Evolutionary conservation across 2,329 filamentous ascomycete genomes (phyloP).

Genomic region (Sclerotinia sclerotiorum): DNA sequence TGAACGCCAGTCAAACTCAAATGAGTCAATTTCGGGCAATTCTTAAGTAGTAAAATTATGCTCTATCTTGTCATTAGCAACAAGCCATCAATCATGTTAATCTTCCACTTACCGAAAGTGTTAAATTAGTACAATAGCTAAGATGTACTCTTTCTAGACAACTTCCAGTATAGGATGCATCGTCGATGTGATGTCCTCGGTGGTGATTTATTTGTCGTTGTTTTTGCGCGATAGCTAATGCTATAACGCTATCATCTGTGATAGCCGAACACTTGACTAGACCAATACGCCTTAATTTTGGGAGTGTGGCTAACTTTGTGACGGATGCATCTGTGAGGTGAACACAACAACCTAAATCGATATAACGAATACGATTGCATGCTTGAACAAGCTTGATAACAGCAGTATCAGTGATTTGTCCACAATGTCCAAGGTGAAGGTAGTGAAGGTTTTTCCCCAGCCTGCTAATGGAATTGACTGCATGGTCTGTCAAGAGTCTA

Average conservation of each 20-base stretch:
- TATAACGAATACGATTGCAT: constrained; percentile 95
- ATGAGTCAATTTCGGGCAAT: constrained; percentile 89
- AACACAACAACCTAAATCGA: constrained; percentile 92
- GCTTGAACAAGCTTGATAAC: constrained; percentile 79
- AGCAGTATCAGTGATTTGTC: constrained; percentile 83
- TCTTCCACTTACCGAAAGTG: constrained; percentile 63
- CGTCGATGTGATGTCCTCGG: constrained; percentile 10
- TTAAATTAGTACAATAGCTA: constrained; percentile 88
- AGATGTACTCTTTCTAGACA: constrained; percentile 87
- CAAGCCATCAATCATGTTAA: neutral
- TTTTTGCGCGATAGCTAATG: constrained; percentile 60
- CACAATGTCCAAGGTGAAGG: constrained; percentile 91
- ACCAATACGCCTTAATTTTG: constrained; percentile 91
- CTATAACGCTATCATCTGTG: constrained; percentile 84
- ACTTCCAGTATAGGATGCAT: constrained; percentile 28
- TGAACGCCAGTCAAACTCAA: constrained; percentile 91
- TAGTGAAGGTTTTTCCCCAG: constrained; percentile 97
- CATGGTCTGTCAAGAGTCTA: constrained; percentile 83
- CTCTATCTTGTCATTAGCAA: constrained; percentile 58
- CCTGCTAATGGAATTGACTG: constrained; percentile 82
- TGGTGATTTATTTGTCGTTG: constrained; percentile 10
- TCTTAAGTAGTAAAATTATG: constrained; percentile 84
- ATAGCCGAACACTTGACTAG: constrained; percentile 91
- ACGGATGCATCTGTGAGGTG: constrained; percentile 87
- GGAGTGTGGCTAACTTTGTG: constrained; percentile 76